Percentiles rank a stretch among this genome's conserved stretches.
These are phyloP conservation scores for Naumovozyma baii DNA, from an alignment of 805 yeast genomes.

Conservation along the genomic window DNA sequence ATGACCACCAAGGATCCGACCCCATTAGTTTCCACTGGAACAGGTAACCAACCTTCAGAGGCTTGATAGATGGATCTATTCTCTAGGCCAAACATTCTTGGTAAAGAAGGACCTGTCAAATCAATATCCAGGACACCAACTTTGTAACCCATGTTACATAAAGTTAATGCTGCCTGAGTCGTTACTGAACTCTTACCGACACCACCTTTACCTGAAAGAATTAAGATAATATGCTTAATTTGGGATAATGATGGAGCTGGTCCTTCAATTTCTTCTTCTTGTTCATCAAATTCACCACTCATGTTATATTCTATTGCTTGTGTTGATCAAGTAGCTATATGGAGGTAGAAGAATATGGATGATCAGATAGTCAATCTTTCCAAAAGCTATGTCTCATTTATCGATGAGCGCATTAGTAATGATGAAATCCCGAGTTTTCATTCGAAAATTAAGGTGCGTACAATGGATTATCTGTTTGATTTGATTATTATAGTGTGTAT, in stretches of 20 bases:
- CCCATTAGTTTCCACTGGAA: slow-evolving; percentile 33
- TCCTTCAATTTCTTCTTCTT: slow-evolving; percentile 7
- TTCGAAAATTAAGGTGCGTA: too few species aligned
- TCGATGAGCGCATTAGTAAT: too few species aligned
- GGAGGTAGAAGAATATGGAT: too few species aligned
- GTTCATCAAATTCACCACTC: slow-evolving; percentile 1
- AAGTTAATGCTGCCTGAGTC: slow-evolving; percentile 80
- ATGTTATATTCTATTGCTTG: too few species aligned
- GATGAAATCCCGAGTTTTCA: too few species aligned
- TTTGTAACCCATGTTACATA: slow-evolving; percentile 57
- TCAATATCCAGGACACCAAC: slow-evolving; percentile 97
- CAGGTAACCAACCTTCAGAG: slow-evolving; percentile 88
- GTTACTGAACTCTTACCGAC: slow-evolving; percentile 96
- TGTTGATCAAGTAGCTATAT: too few species aligned
- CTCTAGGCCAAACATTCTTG: slow-evolving; percentile 93
- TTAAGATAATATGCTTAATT: slow-evolving; percentile 68
- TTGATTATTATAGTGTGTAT: too few species aligned
- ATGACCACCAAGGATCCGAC: slow-evolving; percentile 51
- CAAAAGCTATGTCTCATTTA: too few species aligned
- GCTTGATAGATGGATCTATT: slow-evolving; percentile 70
- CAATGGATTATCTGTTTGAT: too few species aligned
- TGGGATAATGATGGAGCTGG: slow-evolving; percentile 33
- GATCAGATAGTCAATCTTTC: too few species aligned
- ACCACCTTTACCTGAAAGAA: slow-evolving; percentile 93
- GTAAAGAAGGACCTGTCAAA: slow-evolving; percentile 91